Base-by-base conservation (phyloP, 306 rosid species). In the Bauhinia variegata region DNA sequence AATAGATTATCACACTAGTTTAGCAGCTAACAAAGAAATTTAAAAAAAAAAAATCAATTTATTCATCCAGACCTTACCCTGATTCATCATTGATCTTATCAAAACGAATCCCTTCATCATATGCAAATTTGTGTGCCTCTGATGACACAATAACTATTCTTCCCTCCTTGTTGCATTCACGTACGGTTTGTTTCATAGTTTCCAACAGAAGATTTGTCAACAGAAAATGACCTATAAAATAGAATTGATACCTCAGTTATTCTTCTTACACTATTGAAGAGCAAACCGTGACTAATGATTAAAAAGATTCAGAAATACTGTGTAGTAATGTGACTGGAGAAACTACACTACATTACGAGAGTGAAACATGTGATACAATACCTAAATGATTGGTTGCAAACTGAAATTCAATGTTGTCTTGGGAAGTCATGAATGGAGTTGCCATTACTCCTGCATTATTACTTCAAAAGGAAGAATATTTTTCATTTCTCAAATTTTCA, bases 401-500 rank as follows among this genome's bases (percentile, higher is more conserved):
- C 69, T 91, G 96, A 75, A 86, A 63, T 61, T 86, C 96, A 49
- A 92, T 84, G 68, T 81, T 76, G 70, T 92, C 95, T 75, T 77
- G 66, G 33, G 91, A 85, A 64, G 87, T 91, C 74, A 17, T 71
- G 85, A 85, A 92, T 2, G 91, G 95, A 65, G 87, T 66, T 34
- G 86, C 96, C 96, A 85, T 82, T 54, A 87, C 32, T 19, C 97
- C 97, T 64, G 96, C 96, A 80, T 92, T 92, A 72, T 92, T 92
- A 60, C 91, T 92, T 84, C 30, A 63, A 64, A 75, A 67, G 63
- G 77, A 71, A 78, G 55, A 71, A 63, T 12, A 31, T 13, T 30
- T 36, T 51, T 33, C 54, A 41, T 52, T 62, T 34, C 4, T 10
- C 56, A 71, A 63, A 48, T 48, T 11, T 19, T 37, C 12, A 72